Percentiles rank a stretch among this genome's conserved stretches.
These are phyloP conservation scores for Hyphopichia pseudoburtonii DNA, from an alignment of 1,139 yeast species.

Conservation along the genomic window DNA sequence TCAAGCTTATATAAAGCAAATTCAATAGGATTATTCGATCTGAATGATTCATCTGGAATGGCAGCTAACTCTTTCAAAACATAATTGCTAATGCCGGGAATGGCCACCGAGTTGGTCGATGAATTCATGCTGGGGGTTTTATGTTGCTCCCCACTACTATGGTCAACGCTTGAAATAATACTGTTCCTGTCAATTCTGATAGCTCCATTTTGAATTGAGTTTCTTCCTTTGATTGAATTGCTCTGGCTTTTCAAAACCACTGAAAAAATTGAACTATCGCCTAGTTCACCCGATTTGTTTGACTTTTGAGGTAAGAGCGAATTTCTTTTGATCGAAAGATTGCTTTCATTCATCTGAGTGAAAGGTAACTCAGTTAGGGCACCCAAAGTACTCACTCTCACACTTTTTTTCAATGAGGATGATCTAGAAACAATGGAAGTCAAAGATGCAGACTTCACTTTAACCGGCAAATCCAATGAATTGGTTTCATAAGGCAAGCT, in stretches of 20 bases:
- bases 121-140: conserved; percentile 11
- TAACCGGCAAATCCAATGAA: conserved; percentile 25
- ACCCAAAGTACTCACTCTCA: conserved; percentile 38
- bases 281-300: conserved; percentile 27
- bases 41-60: conserved; percentile 73
- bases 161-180: conserved; percentile 10
- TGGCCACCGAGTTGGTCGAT: conserved; percentile 39
- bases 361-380: conserved; percentile 48
- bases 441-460: conserved; percentile 19
- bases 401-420: conserved; percentile 31
- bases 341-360: conserved; percentile 19
- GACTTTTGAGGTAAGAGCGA: conserved; percentile 10
- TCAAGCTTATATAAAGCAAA: conserved; percentile 75
- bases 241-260: conserved; percentile 24
- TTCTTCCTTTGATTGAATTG: conserved; percentile 17
- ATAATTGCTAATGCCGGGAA: conserved; percentile 63
- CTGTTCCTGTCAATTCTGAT: conserved; percentile 1
- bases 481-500: conserved; percentile 6
- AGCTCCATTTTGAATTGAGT: conserved; percentile 11
- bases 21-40: conserved; percentile 61
- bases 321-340: conserved; percentile 7
- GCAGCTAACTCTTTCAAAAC: conserved; percentile 73
- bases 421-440: conserved; percentile 25
- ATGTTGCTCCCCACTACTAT: conserved; percentile 6
- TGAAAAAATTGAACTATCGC: conserved; percentile 41